Conservation (phyloP, 202 grass and related monocot species). For the Dendrocalamus latiflorus region DNA sequence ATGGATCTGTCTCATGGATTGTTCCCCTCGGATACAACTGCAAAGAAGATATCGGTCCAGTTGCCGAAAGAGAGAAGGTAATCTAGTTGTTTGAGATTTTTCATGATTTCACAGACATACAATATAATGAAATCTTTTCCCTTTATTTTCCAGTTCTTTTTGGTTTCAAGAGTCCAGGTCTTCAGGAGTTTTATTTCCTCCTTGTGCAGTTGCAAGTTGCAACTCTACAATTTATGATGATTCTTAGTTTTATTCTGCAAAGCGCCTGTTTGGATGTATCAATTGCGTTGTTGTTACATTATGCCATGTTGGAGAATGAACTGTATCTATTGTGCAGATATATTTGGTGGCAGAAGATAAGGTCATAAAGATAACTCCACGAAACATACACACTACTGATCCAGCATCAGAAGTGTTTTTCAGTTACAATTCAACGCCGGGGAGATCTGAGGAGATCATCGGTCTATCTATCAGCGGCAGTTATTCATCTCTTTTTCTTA, state of each 20-base stretch:
- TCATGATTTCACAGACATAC: neutral
- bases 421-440: conserved; percentile 35
- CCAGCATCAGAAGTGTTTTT: conserved; percentile 49
- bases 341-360: conserved; percentile 70
- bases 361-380: conserved; percentile 58
- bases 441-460: conserved; percentile 55
- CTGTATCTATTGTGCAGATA: conserved; percentile 41
- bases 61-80: conserved; percentile 59
- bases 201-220: neutral
- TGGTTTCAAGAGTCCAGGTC: neutral
- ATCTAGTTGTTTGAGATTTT: neutral
- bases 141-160: neutral
- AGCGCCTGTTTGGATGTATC: neutral
- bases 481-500: conserved; percentile 54
- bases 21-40: conserved; percentile 44
- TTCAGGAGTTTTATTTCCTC: neutral
- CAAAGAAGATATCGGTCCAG: conserved; percentile 33
- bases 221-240: neutral
- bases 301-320: neutral
- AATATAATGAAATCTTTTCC: neutral
- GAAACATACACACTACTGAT: conserved; percentile 14
- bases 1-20: conserved; percentile 53
- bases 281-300: neutral
- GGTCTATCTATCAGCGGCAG: conserved; percentile 40
- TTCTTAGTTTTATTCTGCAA: neutral